phyloP scores from a whole-genome alignment of 257 asterid species.

The Perilla frutescens region DNA sequence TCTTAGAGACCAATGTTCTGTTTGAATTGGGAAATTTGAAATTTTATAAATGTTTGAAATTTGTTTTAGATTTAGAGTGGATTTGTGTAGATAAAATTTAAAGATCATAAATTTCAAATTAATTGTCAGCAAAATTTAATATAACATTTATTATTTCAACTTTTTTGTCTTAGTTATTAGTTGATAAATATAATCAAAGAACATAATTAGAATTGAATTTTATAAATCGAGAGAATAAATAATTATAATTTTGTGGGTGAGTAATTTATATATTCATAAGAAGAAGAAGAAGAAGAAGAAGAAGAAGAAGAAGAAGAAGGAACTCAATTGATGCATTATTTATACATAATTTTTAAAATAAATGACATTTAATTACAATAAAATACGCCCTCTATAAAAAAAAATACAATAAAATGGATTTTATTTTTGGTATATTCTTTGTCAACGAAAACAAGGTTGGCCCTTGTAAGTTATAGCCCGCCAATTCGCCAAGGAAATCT shows the following conservation, averaged over 20 bases:
- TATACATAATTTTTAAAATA: no score
- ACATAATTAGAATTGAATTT: not conserved
- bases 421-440: constrained; percentile 32
- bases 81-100: no score
- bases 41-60: not conserved
- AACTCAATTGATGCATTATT: no score
- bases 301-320: no score
- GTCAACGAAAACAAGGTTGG: constrained; percentile 31
- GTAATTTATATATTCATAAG: no score
- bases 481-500: constrained; percentile 35
- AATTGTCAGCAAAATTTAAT: not conserved
- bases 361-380: not conserved
- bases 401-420: not conserved
- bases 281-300: no score
- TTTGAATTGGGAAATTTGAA: not conserved
- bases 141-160: no score
- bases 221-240: not conserved
- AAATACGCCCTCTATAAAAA: not conserved
- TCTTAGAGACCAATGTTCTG: not conserved
- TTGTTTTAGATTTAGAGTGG: not conserved
- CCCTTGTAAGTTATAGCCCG: constrained; percentile 18
- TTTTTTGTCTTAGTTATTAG: not conserved
- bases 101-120: not conserved
- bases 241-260: no score
- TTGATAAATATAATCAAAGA: not conserved